Conservation (phyloP, 177 flowering plant genomes). For the Vitis hybrid region DNA sequence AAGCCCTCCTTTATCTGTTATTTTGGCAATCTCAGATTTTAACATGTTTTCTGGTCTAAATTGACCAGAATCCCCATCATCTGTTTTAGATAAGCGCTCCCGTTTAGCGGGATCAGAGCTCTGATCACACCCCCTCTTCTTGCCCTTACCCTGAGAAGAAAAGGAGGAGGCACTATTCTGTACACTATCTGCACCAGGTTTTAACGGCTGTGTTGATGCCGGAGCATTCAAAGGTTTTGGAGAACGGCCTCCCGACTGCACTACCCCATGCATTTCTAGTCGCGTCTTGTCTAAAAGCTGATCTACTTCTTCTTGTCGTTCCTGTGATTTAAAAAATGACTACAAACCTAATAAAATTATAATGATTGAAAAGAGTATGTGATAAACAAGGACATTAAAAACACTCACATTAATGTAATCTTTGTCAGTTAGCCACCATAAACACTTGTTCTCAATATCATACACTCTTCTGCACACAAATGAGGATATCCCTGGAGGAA, state of each 20-base stretch:
- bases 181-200: conserved; percentile 65
- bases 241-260: conserved; percentile 79
- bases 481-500: conserved; percentile 83
- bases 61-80: conserved; percentile 59
- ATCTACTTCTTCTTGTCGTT: conserved; percentile 84
- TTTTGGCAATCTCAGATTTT: conserved; percentile 71
- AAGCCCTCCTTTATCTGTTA: conserved; percentile 77
- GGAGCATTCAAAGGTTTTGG: conserved; percentile 77
- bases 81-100: conserved; percentile 54
- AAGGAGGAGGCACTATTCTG: conserved; percentile 54
- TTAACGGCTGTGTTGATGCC: conserved; percentile 56
- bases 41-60: conserved; percentile 44
- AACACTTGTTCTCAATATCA: conserved; percentile 75
- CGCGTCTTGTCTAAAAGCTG: conserved; percentile 63
- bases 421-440: conserved; percentile 97
- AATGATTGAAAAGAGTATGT: not conserved
- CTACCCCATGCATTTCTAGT: conserved; percentile 81
- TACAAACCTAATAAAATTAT: not conserved
- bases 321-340: conserved; percentile 34
- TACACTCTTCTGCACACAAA: conserved; percentile 91
- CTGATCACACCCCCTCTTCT: conserved; percentile 82
- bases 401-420: conserved; percentile 81
- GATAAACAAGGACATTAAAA: not conserved
- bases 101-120: conserved; percentile 63
- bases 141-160: conserved; percentile 68